Conservation (phyloP, 169 alveolate genomes). For the Cryptosporidium sp. region DNA sequence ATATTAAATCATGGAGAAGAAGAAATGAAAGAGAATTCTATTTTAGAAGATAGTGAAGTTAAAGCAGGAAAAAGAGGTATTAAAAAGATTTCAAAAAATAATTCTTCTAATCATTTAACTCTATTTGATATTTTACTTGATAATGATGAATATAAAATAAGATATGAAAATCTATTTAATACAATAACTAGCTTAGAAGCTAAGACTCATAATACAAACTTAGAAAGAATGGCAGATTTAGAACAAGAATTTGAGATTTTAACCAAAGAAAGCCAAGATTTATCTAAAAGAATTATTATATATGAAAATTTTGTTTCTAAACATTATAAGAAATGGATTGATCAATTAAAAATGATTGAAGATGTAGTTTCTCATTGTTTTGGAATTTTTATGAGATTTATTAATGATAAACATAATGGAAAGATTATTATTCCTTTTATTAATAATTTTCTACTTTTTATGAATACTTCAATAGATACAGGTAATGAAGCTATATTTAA, state of each 20-base stretch:
- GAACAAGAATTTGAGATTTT: slow-evolving; percentile 57
- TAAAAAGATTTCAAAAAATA: not conserved
- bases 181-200: slow-evolving; percentile 7
- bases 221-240: slow-evolving; percentile 53
- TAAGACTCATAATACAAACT: slow-evolving; percentile 46
- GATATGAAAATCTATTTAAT: slow-evolving; percentile 16
- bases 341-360: slow-evolving; percentile 17
- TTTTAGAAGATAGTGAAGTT: not conserved
- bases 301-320: slow-evolving; percentile 7
- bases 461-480: not conserved
- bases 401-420: slow-evolving; percentile 45
- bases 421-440: slow-evolving; percentile 57
- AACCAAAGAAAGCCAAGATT: not conserved
- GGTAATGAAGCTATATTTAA: slow-evolving; percentile 3
- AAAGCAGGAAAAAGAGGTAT: not conserved
- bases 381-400: slow-evolving; percentile 54
- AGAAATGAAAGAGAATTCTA: not conserved
- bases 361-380: slow-evolving; percentile 18
- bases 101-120: not conserved
- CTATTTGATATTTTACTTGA: slow-evolving; percentile 45
- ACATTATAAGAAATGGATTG: slow-evolving; percentile 24
- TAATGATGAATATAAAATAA: slow-evolving; percentile 11
- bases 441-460: slow-evolving; percentile 10
- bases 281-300: not conserved
- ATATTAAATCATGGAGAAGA: not conserved